phyloP scores from a whole-genome alignment of 1,139 yeast species.

The Scheffersomyces quercinus region DNA sequence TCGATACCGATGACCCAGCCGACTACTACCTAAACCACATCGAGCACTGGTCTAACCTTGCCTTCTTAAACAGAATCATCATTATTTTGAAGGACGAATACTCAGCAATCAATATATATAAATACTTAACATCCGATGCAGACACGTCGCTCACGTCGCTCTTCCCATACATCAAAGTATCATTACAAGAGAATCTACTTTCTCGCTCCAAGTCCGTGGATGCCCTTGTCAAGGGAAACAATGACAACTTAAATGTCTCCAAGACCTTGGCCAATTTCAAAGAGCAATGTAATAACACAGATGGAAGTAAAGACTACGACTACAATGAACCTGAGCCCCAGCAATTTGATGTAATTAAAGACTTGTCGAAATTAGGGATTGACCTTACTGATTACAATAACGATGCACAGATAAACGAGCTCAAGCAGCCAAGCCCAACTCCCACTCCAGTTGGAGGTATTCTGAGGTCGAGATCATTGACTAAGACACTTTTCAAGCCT shows the following conservation, averaged over 20 bases:
- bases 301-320: constrained; percentile 4
- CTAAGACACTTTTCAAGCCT: constrained; percentile 41
- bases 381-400: constrained; percentile 26
- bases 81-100: constrained; percentile 37
- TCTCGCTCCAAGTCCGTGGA: constrained; percentile 42
- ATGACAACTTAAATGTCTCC: constrained; percentile 18
- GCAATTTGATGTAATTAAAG: constrained; percentile 27
- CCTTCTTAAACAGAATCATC: constrained; percentile 43
- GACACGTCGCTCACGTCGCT: constrained; percentile 9
- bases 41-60: constrained; percentile 46
- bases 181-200: constrained; percentile 45
- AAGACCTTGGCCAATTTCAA: constrained; percentile 29
- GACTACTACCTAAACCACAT: constrained; percentile 31
- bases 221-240: constrained; percentile 14
- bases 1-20: constrained; percentile 12
- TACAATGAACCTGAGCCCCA: constrained; percentile 45
- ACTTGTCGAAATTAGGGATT: constrained; percentile 32
- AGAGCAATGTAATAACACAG: constrained; percentile 17
- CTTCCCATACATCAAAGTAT: constrained; percentile 28
- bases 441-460: constrained; percentile 2
- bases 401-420: constrained; percentile 23
- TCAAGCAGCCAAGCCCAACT: constrained; percentile 11
- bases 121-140: constrained; percentile 17
- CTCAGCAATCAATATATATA: constrained; percentile 28
- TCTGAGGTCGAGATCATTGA: constrained; percentile 26